Conservation (phyloP, 495 filamentous ascomycete species). For the Lasiosphaeriaceae sp. region DNA sequence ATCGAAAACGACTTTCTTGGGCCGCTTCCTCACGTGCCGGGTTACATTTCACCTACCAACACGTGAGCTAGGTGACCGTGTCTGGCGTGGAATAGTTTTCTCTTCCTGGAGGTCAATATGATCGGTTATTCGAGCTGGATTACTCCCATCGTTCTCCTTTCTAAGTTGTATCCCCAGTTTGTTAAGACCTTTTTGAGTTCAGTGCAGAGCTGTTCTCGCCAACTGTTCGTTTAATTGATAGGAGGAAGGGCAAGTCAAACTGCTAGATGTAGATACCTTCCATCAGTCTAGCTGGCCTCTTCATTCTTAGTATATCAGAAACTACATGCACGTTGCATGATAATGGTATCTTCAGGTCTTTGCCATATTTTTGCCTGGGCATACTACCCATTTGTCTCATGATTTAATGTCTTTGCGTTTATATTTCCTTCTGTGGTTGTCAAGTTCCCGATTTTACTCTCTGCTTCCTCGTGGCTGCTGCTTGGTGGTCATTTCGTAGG, state of each 20-base stretch:
- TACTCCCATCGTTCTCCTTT: too few species aligned
- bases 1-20: background rate
- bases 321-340: conserved; percentile 20
- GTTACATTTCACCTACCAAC: background rate
- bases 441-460: too few species aligned
- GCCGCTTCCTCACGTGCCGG: background rate
- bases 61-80: background rate
- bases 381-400: background rate
- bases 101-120: background rate
- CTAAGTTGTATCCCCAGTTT: background rate
- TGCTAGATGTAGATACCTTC: conserved; percentile 16
- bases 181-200: background rate
- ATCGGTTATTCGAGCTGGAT: too few species aligned
- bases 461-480: too few species aligned
- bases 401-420: too few species aligned
- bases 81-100: conserved; percentile 9
- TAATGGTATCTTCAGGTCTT: background rate
- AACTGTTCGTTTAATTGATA: conserved; percentile 17
- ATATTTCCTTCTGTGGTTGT: too few species aligned
- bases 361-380: background rate
- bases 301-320: conserved; percentile 17
- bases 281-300: conserved; percentile 13
- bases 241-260: conserved; percentile 10
- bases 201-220: conserved; percentile 1
- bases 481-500: too few species aligned